Evolutionary conservation across 2,329 filamentous ascomycete species (phyloP), one percentile per base, ranked within the genome.

Genomic region (Ophiostoma triangulosporum): DNA sequence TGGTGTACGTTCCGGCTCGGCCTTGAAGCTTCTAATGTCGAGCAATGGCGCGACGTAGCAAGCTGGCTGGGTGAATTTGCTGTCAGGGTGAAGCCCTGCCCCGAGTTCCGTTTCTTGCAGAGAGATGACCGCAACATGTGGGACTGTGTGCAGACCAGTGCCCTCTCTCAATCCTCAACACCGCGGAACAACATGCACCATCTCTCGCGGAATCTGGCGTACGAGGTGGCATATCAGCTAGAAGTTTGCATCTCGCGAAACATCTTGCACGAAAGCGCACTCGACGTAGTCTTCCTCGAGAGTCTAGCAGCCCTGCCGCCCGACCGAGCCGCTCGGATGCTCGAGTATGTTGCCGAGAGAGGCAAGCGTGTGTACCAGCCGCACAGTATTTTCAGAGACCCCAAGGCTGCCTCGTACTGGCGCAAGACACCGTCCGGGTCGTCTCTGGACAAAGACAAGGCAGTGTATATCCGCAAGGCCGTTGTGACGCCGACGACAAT

Each of bases 241-340:
- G 91, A 98, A 65, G 90, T 88, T 0, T 97, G 91, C 64, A 75
- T 97, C n/a, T 95, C 90, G 0, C 79, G 84, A 27, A 81, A 83
- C 0, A 73, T 81, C 24, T 69, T 98, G 12, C 84, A 83, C 52
- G 91, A 96, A 64, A 79, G 88, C 63, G 85, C 77, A 48, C 76
- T 97, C 45, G 75, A 72, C 1, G 64, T 67, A 1, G 73, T 79
- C 3, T 97, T 97, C 59, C 68, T 95, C 2, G 64, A 73, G 27
- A 74, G 69, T 40, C 73, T 97, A 4, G 64, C 69, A 2, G 61
- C 69, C 0, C 68, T 85, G 20, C 62, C 68, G 48, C 57, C 65
- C 0, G 60, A 68, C 1, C 74, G 75, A 40, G 88, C 86, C 0
- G 76, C 73, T 29, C 76, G 78, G 54, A 70, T 90, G 9, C 76